Evolutionary conservation across 495 filamentous ascomycete genomes (phyloP).

Genomic region (Mycothermus thermophilus): DNA sequence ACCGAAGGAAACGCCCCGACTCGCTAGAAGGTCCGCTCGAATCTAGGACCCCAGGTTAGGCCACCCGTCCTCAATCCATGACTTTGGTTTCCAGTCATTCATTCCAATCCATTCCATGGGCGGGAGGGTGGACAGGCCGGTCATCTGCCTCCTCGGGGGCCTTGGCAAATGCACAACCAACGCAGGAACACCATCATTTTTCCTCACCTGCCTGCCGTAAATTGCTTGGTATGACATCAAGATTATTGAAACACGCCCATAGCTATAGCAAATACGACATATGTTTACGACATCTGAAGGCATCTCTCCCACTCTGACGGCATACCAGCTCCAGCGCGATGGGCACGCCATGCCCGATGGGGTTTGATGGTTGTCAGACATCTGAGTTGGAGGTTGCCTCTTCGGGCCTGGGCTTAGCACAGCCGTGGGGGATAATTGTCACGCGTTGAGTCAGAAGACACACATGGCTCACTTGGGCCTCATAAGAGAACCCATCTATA

Average conservation of each 20-base stretch:
- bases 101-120: constrained; percentile 1
- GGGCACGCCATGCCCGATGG: constrained; percentile 1
- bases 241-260: too few relatives aligned
- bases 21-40: constrained; percentile 1
- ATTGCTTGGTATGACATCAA: too few relatives aligned
- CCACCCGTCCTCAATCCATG: too few relatives aligned
- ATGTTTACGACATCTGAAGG: too few relatives aligned
- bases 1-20: constrained; percentile 2
- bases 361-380: constrained; percentile 5
- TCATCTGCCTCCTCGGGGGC: constrained; percentile 4
- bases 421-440: constrained; percentile 7
- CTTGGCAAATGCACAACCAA: constrained; percentile 6
- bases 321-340: constrained; percentile 1
- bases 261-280: too few relatives aligned
- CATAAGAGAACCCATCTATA: constrained; percentile 1
- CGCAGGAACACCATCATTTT: constrained; percentile 9
- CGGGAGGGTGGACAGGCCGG: constrained; percentile 1
- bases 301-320: not conserved
- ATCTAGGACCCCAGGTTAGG: too few relatives aligned
- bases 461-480: too few relatives aligned
- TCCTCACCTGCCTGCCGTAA: too few relatives aligned
- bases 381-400: not conserved
- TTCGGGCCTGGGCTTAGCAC: constrained; percentile 6
- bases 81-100: too few relatives aligned
- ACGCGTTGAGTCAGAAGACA: constrained; percentile 9